A percentile compares a stretch with the other conserved stretches of the same genome.
Conservation (phyloP, 192 early-diverging fungal genomes). For the Borealophlyctis nickersoniae region DNA sequence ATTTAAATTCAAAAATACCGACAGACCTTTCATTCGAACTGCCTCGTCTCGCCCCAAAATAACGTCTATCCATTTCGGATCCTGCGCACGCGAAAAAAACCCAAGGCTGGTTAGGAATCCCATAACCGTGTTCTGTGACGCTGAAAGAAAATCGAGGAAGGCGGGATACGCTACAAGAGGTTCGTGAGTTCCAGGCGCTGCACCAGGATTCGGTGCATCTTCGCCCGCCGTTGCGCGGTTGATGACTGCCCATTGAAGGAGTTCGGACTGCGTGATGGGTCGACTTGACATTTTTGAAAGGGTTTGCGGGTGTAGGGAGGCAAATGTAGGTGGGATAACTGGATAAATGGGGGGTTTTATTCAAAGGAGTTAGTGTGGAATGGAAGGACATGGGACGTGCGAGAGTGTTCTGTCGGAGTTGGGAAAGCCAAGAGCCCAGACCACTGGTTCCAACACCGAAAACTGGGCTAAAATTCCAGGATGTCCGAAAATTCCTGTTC, state of each 20-base stretch:
- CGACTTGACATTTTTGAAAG: neutral
- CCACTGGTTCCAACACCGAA: no score
- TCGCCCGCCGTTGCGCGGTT: slow-evolving; percentile 73
- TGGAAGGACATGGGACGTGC: no score
- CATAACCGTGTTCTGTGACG: neutral
- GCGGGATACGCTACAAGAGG: slow-evolving; percentile 19
- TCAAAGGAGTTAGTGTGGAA: no score
- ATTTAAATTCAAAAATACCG: neutral
- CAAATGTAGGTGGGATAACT: no score
- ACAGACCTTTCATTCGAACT: slow-evolving; percentile 70
- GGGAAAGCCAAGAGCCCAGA: no score
- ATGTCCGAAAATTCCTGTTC: no score
- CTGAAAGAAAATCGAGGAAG: neutral
- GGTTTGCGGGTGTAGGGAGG: no score
- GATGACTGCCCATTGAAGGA: slow-evolving; percentile 80
- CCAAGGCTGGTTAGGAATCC: neutral
- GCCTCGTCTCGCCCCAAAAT: slow-evolving; percentile 92
- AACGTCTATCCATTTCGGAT: slow-evolving; percentile 85
- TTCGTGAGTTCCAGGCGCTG: slow-evolving; percentile 11
- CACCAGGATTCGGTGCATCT: slow-evolving; percentile 47
- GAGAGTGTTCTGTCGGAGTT: no score
- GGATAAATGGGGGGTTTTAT: no score
- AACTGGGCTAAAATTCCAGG: no score
- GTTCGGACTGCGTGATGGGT: slow-evolving; percentile 43
- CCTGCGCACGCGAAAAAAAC: slow-evolving; percentile 36